Evolutionary conservation across 352 stramenopile genomes (phyloP).

Genomic region (Hyaloperonospora brassicae): DNA sequence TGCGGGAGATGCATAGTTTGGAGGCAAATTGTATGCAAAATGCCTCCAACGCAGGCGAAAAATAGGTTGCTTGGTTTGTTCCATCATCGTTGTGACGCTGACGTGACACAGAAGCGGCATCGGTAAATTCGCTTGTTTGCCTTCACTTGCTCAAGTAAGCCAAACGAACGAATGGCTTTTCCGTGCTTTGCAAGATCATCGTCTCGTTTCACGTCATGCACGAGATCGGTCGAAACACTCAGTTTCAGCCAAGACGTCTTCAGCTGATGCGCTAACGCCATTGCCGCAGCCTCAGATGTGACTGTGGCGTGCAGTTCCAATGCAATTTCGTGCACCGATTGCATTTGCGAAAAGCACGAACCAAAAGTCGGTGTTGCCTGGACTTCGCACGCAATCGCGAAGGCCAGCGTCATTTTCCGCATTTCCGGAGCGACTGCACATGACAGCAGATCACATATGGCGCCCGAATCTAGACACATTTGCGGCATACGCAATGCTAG

Average conservation of each 20-base stretch:
- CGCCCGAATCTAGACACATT: slow-evolving; percentile 6
- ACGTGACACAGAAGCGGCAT: slow-evolving; percentile 13
- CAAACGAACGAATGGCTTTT: slow-evolving; percentile 15
- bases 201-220: slow-evolving; percentile 3
- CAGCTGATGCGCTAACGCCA: slow-evolving; percentile 14
- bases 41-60: neutral
- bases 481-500: slow-evolving; percentile 33
- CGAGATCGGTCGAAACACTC: neutral
- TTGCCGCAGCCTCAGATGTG: neutral
- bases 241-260: slow-evolving; percentile 19
- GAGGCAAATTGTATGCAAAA: slow-evolving; percentile 29
- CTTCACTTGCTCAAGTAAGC: slow-evolving; percentile 19
- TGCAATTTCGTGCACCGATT: slow-evolving; percentile 16
- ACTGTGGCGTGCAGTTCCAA: slow-evolving; percentile 17
- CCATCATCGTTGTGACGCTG: slow-evolving; percentile 6
- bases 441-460: slow-evolving; percentile 18
- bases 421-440: slow-evolving; percentile 15
- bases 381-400: slow-evolving; percentile 5
- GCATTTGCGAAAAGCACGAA: slow-evolving; percentile 18
- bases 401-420: slow-evolving; percentile 18
- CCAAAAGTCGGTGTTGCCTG: slow-evolving; percentile 2
- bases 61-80: slow-evolving; percentile 1
- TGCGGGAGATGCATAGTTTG: slow-evolving; percentile 71
- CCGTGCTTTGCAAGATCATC: neutral
- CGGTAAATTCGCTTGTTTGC: slow-evolving; percentile 19